Percentiles rank a stretch among this genome's conserved stretches.
Evolutionary conservation across 441 rosid species (phyloP).

Genomic region (Iberis amara): DNA sequence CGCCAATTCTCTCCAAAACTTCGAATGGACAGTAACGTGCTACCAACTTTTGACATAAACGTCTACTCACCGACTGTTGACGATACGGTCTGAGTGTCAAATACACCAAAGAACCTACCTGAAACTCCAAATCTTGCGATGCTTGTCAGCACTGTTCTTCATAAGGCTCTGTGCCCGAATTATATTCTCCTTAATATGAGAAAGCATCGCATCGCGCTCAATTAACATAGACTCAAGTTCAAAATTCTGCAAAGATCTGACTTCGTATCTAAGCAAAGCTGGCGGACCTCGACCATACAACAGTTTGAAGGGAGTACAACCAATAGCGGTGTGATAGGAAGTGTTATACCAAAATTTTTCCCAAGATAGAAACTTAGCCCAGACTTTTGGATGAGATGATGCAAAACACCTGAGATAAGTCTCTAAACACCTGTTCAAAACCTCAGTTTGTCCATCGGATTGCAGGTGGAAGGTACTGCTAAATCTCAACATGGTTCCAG

Average conservation of each 20-base stretch:
- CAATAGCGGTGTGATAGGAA: rapidly evolving
- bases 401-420: not conserved
- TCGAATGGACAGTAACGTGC: not conserved
- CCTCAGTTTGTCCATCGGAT: not conserved
- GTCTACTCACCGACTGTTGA: not conserved
- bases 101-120: not conserved
- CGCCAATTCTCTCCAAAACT: not conserved
- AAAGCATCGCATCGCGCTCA: not conserved
- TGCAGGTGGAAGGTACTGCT: not conserved
- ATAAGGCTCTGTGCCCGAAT: not conserved
- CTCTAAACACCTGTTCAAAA: not conserved
- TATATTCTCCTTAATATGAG: not conserved
- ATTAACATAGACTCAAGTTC: not conserved
- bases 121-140: not conserved
- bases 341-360: not conserved
- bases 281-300: no score
- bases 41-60: not conserved
- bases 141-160: not conserved
- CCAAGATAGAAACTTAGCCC: not conserved
- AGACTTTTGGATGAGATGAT: not conserved
- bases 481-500: not conserved
- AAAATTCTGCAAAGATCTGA: not conserved
- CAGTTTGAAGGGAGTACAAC: not conserved
- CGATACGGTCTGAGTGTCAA: not conserved
- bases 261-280: not conserved